phyloP scores from a whole-genome alignment of 805 yeast species.

The Yamadazyma paraphyllophila region DNA sequence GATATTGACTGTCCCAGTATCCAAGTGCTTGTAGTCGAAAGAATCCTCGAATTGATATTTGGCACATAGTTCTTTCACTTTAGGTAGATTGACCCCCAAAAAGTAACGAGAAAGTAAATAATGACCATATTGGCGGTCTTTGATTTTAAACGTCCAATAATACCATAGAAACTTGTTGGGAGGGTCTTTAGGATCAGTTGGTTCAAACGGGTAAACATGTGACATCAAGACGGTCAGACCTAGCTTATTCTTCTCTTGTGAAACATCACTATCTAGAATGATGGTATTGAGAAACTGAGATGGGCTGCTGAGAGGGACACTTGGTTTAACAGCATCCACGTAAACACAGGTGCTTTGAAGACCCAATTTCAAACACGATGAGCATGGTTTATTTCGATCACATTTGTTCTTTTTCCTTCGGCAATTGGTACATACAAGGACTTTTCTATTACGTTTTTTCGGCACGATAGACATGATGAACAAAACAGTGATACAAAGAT shows the following conservation, averaged over 20 bases:
- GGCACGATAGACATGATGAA: slow-evolving; percentile 20
- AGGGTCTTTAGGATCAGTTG: slow-evolving; percentile 10
- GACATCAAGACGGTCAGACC: background rate
- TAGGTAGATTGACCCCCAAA: slow-evolving; percentile 6
- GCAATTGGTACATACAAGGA: slow-evolving; percentile 18
- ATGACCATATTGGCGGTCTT: slow-evolving; percentile 6
- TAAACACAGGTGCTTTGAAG: slow-evolving; percentile 9
- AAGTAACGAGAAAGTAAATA: slow-evolving; percentile 4
- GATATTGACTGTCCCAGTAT: slow-evolving; percentile 6
- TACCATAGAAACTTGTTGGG: slow-evolving; percentile 8
- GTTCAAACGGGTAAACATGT: slow-evolving; percentile 8
- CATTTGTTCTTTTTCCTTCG: slow-evolving; percentile 18
- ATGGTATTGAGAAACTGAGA: background rate
- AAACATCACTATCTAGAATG: background rate
- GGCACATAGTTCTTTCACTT: background rate
- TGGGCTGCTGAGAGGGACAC: background rate
- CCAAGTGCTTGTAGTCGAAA: slow-evolving; percentile 2
- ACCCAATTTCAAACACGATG: slow-evolving; percentile 12
- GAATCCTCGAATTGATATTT: background rate
- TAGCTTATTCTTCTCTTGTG: background rate
- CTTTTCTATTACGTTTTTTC: slow-evolving; percentile 18
- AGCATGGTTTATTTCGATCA: slow-evolving; percentile 18
- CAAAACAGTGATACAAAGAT: background rate
- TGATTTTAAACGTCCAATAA: slow-evolving; percentile 9
- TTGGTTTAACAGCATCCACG: background rate